phyloP scores from a whole-genome alignment of 73 alveolate species.

The Urostyla sp. region DNA sequence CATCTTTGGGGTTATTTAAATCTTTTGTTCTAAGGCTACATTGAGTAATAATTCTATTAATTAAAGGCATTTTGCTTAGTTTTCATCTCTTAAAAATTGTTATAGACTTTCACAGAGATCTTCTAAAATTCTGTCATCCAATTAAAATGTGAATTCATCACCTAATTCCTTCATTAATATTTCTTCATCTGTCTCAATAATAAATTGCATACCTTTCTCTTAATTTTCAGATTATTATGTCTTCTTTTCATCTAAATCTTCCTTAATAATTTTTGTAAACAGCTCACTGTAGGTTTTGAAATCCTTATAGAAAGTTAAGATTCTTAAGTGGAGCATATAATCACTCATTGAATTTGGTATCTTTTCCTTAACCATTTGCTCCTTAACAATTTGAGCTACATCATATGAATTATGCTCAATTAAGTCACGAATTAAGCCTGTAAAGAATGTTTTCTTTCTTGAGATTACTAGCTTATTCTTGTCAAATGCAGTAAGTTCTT shows the following conservation, averaged over 20 bases:
- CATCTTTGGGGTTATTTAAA: too few species aligned
- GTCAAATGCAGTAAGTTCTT: not conserved
- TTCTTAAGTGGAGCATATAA: not conserved
- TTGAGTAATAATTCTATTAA: too few species aligned
- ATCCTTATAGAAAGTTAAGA: not conserved
- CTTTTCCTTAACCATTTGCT: constrained; percentile 48
- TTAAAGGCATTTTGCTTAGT: too few species aligned
- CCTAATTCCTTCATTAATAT: too few species aligned
- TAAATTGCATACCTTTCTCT: too few species aligned
- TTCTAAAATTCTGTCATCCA: too few species aligned
- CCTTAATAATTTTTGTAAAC: not conserved
- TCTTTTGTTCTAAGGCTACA: too few species aligned
- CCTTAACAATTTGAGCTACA: constrained; percentile 24
- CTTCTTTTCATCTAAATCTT: not conserved
- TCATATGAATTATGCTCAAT: not conserved
- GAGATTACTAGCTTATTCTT: not conserved
- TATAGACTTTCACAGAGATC: too few species aligned
- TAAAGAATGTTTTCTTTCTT: constrained; percentile 20
- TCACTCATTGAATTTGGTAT: not conserved
- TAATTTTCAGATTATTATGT: too few species aligned
- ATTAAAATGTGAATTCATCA: too few species aligned
- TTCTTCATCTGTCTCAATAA: too few species aligned
- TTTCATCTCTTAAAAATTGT: too few species aligned
- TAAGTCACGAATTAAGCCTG: constrained; percentile 17
- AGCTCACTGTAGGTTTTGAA: not conserved